These are phyloP conservation scores for Neotropicomus parvogracilis DNA, from an alignment of 1,284 basidiomycete species.

Conservation along the genomic window DNA sequence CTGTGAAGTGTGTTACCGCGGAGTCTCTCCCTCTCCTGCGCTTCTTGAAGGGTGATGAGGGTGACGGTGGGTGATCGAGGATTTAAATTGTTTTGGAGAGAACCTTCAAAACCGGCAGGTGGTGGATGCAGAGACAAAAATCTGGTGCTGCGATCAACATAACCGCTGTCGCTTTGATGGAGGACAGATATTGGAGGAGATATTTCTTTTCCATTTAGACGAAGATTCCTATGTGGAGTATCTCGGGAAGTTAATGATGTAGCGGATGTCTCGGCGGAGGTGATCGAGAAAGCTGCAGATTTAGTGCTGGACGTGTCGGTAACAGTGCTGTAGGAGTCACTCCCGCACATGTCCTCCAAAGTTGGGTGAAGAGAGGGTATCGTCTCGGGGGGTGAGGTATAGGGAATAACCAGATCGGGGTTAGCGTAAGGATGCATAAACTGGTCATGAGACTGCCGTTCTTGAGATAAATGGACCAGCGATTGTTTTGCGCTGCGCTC, in stretches of 20 bases:
- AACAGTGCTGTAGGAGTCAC: slow-evolving; percentile 54
- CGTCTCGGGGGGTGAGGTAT: slow-evolving; percentile 35
- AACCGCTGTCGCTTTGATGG: slow-evolving; percentile 23
- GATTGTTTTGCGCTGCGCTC: slow-evolving; percentile 16
- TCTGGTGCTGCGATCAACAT: slow-evolving; percentile 35
- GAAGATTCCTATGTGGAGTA: slow-evolving; percentile 30
- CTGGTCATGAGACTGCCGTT: slow-evolving; percentile 26
- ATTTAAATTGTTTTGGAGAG: slow-evolving; percentile 44
- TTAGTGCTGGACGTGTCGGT: slow-evolving; percentile 48
- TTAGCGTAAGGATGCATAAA: slow-evolving; percentile 72
- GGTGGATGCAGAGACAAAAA: slow-evolving; percentile 33
- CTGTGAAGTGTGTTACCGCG: slow-evolving; percentile 48
- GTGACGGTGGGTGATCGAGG: slow-evolving; percentile 50
- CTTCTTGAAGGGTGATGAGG: slow-evolving; percentile 73
- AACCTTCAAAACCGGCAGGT: slow-evolving; percentile 31
- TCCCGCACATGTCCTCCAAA: slow-evolving; percentile 35
- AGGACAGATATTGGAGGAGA: slow-evolving; percentile 47
- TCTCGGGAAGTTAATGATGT: slow-evolving; percentile 42
- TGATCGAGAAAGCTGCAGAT: slow-evolving; percentile 39
- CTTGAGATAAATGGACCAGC: slow-evolving; percentile 27
- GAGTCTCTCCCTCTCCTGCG: slow-evolving; percentile 52
- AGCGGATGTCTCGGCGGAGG: slow-evolving; percentile 45
- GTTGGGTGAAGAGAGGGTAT: slow-evolving; percentile 25
- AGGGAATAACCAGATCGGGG: slow-evolving; percentile 51
- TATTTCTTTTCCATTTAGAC: slow-evolving; percentile 47